phyloP scores from a whole-genome alignment of 352 stramenopile genomes.

The Globisporangium irregulare region DNA sequence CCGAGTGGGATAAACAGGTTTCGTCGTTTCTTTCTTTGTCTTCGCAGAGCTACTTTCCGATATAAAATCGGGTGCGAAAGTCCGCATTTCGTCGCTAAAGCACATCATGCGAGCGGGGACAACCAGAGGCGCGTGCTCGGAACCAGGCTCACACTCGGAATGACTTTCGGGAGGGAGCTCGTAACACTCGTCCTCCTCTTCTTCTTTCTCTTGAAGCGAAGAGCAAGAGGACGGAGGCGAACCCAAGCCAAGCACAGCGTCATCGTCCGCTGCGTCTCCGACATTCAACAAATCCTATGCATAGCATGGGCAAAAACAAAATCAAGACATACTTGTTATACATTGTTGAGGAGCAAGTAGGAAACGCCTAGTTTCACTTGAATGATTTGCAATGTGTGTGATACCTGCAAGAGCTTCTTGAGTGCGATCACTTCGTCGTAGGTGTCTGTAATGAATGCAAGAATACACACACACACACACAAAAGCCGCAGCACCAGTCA shows the following conservation, averaged over 20 bases:
- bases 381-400: neutral
- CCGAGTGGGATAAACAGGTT: neutral
- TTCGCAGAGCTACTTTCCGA: neutral
- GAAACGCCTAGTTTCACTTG: neutral
- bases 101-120: conserved; percentile 10
- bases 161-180: neutral
- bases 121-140: neutral
- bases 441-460: conserved; percentile 25
- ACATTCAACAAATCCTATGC: conserved; percentile 10
- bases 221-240: neutral
- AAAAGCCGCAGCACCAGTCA: neutral
- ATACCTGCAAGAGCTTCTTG: conserved; percentile 51
- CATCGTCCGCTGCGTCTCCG: neutral
- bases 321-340: neutral
- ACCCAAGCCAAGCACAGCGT: neutral
- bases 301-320: neutral
- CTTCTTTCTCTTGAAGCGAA: neutral
- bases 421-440: conserved; percentile 56
- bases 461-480: neutral
- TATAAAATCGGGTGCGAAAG: conserved; percentile 9
- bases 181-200: neutral
- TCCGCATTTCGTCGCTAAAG: conserved; percentile 20
- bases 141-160: neutral
- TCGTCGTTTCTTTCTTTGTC: neutral
- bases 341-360: neutral